Percentiles rank a stretch among this genome's conserved stretches.
phyloP scores from a whole-genome alignment of 768 basidiomycete species.

The Serendipita sp. region DNA sequence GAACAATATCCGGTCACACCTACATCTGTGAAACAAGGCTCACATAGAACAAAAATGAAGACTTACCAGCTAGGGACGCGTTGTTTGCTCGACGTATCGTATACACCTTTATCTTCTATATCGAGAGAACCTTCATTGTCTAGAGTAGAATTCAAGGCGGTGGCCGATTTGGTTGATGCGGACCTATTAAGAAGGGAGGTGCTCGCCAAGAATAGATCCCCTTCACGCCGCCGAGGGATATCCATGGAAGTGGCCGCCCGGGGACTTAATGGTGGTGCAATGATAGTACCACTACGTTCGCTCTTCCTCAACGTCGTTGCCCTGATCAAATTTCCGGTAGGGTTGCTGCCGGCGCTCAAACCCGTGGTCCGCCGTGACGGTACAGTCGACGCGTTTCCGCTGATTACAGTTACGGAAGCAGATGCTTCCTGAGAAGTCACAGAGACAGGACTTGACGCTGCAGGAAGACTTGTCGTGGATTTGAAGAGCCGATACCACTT shows the following conservation, averaged over 20 bases:
- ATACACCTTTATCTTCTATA: slow-evolving; percentile 47
- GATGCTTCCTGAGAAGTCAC: not conserved
- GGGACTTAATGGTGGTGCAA: slow-evolving; percentile 1
- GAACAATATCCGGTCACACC: slow-evolving; percentile 78
- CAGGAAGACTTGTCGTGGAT: slow-evolving; percentile 1
- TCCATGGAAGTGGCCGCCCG: not conserved
- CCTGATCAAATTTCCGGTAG: not conserved
- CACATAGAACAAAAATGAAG: not conserved
- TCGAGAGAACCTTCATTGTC: slow-evolving; percentile 24
- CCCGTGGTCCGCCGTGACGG: not conserved
- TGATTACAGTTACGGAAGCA: not conserved
- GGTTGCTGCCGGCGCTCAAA: not conserved
- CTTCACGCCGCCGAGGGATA: not conserved
- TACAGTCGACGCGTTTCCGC: not conserved
- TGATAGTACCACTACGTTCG: slow-evolving; percentile 1
- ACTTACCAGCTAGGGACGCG: slow-evolving; percentile 73
- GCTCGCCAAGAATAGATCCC: not conserved
- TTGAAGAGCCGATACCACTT: slow-evolving; percentile 2
- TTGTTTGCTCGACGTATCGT: slow-evolving; percentile 67
- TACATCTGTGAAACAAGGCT: slow-evolving; percentile 16
- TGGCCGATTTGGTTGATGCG: not conserved
- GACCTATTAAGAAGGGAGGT: slow-evolving; percentile 7
- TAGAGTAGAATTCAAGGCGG: slow-evolving; percentile 16
- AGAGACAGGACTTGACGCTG: not conserved
- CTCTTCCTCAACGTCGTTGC: not conserved